Conservation (phyloP, 2,329 filamentous ascomycete genomes). For the Talaromyces sp. region DNA sequence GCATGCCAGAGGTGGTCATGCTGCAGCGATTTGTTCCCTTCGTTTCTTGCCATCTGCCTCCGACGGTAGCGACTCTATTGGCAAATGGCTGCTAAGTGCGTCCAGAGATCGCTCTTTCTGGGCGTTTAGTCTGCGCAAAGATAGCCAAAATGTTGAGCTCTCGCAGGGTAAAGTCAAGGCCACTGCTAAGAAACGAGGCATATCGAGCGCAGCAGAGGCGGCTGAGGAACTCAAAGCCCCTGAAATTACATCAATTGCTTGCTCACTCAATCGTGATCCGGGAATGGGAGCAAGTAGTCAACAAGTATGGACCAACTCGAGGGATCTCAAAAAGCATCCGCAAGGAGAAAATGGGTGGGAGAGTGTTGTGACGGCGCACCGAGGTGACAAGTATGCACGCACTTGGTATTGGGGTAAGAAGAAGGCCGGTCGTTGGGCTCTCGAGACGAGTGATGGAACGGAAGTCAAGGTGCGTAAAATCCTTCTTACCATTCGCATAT, state of each 20-base stretch:
- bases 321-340: slow-evolving; percentile 65
- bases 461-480: slow-evolving; percentile 59
- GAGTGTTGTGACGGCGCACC: slow-evolving; percentile 90
- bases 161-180: slow-evolving; percentile 87
- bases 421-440: slow-evolving; percentile 86
- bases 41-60: slow-evolving; percentile 84
- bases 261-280: slow-evolving; percentile 88
- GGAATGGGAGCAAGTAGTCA: slow-evolving; percentile 84
- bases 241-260: slow-evolving; percentile 87
- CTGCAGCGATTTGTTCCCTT: slow-evolving; percentile 77
- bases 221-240: slow-evolving; percentile 71
- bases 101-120: slow-evolving; percentile 88
- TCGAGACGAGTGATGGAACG: slow-evolving; percentile 79
- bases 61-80: slow-evolving; percentile 81
- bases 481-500: not conserved
- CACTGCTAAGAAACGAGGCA: slow-evolving; percentile 72
- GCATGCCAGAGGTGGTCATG: slow-evolving; percentile 84
- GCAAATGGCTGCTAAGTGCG: slow-evolving; percentile 92
- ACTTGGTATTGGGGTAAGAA: slow-evolving; percentile 99
- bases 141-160: slow-evolving; percentile 89
- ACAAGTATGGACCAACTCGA: slow-evolving; percentile 78
- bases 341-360: slow-evolving; percentile 90
- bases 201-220: slow-evolving; percentile 20
- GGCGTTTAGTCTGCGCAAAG: slow-evolving; percentile 92
- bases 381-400: slow-evolving; percentile 76